phyloP scores from a whole-genome alignment of 1,139 yeast species.

The Yamadazyma triangularis region DNA sequence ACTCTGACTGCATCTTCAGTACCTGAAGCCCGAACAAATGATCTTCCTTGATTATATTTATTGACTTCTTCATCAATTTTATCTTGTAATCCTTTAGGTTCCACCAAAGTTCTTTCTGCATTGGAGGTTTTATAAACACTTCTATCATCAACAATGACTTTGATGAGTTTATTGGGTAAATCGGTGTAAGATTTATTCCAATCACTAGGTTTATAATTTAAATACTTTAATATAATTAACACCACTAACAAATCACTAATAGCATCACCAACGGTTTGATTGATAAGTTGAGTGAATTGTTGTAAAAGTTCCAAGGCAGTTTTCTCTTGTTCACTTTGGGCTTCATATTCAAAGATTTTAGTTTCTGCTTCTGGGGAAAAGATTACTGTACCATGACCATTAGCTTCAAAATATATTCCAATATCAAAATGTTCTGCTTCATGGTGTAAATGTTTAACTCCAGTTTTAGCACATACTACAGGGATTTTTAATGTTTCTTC shows the following conservation, averaged over 20 bases:
- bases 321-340: conserved; percentile 21
- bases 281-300: conserved; percentile 65
- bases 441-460: conserved; percentile 93
- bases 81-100: conserved; percentile 75
- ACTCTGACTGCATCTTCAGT: conserved; percentile 97
- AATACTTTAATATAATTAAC: conserved; percentile 56
- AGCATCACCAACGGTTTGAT: conserved; percentile 98
- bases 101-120: conserved; percentile 78
- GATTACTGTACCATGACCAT: conserved; percentile 97
- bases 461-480: conserved; percentile 88
- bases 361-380: conserved; percentile 59
- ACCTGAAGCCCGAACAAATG: conserved; percentile 96
- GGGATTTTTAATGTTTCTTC: conserved; percentile 63
- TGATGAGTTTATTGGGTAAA: conserved; percentile 78
- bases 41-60: conserved; percentile 61
- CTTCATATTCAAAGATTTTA: conserved; percentile 21
- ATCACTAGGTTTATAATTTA: conserved; percentile 51
- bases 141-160: conserved; percentile 82
- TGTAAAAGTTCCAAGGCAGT: conserved; percentile 49
- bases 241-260: conserved; percentile 83
- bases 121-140: conserved; percentile 76
- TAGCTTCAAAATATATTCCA: conserved; percentile 96
- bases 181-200: conserved; percentile 83
- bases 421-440: conserved; percentile 80
- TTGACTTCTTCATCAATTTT: conserved; percentile 64